Percentiles rank a stretch among this genome's conserved stretches.
These are phyloP conservation scores for Oryza longistaminata DNA, from an alignment of 176 grass and related monocot genomes.

Conservation along the genomic window DNA sequence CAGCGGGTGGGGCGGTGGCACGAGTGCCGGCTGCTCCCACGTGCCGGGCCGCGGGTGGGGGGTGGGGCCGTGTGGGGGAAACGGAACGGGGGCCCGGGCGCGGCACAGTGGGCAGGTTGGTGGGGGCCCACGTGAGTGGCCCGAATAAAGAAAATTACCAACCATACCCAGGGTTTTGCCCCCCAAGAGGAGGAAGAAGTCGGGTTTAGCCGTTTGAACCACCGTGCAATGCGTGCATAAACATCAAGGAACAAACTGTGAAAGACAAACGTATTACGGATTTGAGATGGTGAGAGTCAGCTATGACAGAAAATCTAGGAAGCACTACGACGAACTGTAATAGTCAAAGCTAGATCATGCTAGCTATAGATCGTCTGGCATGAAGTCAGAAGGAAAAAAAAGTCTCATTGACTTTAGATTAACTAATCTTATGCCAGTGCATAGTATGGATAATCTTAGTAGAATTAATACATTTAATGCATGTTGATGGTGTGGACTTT, in stretches of 20 bases:
- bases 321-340: not conserved
- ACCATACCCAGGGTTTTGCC: not conserved
- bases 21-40: not conserved
- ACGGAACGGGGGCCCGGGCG: not conserved
- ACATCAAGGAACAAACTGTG: too few relatives aligned
- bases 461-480: too few relatives aligned
- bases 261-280: not conserved
- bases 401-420: not conserved
- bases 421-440: not conserved
- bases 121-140: not conserved
- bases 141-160: conserved; percentile 2
- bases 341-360: not conserved
- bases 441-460: not conserved
- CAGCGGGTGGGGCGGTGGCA: not conserved
- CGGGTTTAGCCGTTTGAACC: too few relatives aligned
- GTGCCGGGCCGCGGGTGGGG: conserved; percentile 13
- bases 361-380: not conserved
- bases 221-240: too few relatives aligned
- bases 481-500: too few relatives aligned
- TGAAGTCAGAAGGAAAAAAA: not conserved
- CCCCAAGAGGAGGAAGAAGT: not conserved
- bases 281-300: too few relatives aligned
- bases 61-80: too few relatives aligned
- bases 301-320: not conserved
- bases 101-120: not conserved